These are phyloP conservation scores for Aspergillus sp. DNA, from an alignment of 2,329 filamentous ascomycete genomes.

Conservation along the genomic window DNA sequence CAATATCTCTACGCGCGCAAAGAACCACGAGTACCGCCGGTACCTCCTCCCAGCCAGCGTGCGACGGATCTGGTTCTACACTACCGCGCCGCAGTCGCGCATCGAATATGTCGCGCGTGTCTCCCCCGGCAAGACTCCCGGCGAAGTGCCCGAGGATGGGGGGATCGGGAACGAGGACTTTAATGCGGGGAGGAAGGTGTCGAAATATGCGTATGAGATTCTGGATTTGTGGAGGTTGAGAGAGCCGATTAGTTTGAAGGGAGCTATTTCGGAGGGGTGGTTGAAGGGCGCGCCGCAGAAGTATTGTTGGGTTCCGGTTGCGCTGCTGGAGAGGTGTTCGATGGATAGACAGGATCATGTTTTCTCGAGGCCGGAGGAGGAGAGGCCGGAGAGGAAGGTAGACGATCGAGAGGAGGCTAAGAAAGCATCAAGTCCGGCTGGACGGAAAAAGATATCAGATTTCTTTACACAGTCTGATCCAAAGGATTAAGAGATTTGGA, in stretches of 20 bases:
- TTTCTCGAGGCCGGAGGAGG: background rate
- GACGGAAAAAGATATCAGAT: background rate
- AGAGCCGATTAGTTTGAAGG: slow-evolving; percentile 49
- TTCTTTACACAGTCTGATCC: no score
- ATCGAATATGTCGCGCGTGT: slow-evolving; percentile 59
- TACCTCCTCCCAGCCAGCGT: slow-evolving; percentile 51
- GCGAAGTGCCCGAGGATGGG: slow-evolving; percentile 41
- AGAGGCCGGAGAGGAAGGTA: background rate
- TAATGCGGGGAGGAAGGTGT: slow-evolving; percentile 36
- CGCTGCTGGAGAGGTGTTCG: slow-evolving; percentile 3
- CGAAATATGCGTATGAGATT: slow-evolving; percentile 50
- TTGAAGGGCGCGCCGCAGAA: slow-evolving; percentile 47
- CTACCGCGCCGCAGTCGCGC: slow-evolving; percentile 42
- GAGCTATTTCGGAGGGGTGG: slow-evolving; percentile 55
- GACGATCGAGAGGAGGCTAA: background rate
- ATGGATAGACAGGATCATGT: slow-evolving; percentile 7
- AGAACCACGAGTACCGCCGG: slow-evolving; percentile 52
- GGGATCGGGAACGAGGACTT: slow-evolving; percentile 52
- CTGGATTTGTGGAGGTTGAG: slow-evolving; percentile 59
- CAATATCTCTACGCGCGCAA: slow-evolving; percentile 16
- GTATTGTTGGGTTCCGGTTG: slow-evolving; percentile 24
- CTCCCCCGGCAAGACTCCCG: slow-evolving; percentile 43
- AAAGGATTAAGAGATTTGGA: no score
- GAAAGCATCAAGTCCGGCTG: background rate
- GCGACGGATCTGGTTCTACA: slow-evolving; percentile 60